Base-by-base conservation (phyloP, 129 eudicot species). In the Artemisia annua region DNA sequence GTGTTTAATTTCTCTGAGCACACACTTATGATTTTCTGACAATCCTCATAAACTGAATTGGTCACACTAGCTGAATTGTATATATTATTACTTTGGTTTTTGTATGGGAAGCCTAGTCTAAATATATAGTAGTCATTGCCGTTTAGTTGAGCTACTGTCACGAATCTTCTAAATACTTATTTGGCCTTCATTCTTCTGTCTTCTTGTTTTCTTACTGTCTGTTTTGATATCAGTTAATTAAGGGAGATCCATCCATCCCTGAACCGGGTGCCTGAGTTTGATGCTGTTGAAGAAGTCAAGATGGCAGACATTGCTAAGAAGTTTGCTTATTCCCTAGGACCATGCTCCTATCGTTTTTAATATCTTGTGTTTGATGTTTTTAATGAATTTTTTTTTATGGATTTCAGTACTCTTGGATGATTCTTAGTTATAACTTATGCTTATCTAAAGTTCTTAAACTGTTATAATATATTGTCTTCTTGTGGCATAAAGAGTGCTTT, bases 301-400 rank as follows among this genome's bases (percentile, higher is more conserved):
- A 54, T 17, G 60, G 20, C 24, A 54, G 60, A 54, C 60, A 54
- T 54, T 54, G 60, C 60, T 54, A n/a, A n/a, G 19, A 17, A 54
- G 8, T 11, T 16, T 54, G 11, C 60, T 54, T n/a, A 20, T 54
- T 17, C 60, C 10, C 0, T 20, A 20, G 9, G 44, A 39, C 22
- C 11, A 53, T 53, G 59, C 59, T 32, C 7, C 39, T 32, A n/a
- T 53, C 12, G 60, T 11, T n/a, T 54, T 54, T 54, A 17, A 20
- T 54, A 54, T 54, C 60, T 54, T 7, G 60, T 16, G 12, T 16
- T 54, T 54, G 60, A 54, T 54, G 24, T 18, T 54, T 54, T 17
- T 54, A n/a, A 54, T 54, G 11, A 54, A 20, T 20, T 54, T 53
- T 14, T 53, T 6, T 53, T 53, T 5, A 17, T 20, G n/a, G 13